Base-by-base conservation (phyloP, 768 basidiomycete species). In the Macrolepiota dolichaula region DNA sequence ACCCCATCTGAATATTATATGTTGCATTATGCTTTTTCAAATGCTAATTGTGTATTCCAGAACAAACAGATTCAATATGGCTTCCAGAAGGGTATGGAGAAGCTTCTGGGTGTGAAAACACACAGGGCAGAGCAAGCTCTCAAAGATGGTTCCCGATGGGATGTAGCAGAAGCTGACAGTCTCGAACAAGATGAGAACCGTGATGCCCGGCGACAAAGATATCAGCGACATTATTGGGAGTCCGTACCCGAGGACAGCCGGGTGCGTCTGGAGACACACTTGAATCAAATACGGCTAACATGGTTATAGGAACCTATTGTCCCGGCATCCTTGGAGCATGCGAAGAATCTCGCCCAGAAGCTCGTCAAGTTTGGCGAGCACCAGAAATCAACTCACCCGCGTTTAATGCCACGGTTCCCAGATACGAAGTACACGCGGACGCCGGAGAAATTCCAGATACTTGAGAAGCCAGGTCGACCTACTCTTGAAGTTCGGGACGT, bases 71-170 rank as follows among this genome's bases (percentile, higher is more conserved):
- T 95, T 4, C 94, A 97, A 76, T 89, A 85, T 0, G 91, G 92
- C 9, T 94, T 96, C 73, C 81, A 78, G 6, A 69, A 72, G 47
- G 92, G 89, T 17, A 97, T 97, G 94, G 94, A 97, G 67, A 74
- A 74, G 42, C 71, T 92, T 4, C 78, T 97, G 29, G 88, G 85
- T 40, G 85, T 90, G n/a, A 73, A 71, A 22, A 64, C 64, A 36
- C 69, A 67, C 56, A 61, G 51, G 40, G 65, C 68, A n/a, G 59
- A 63, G 24, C 49, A 66, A n/a, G 36, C 37, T 51, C 46, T 57
- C 32, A 40, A 36, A n/a, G 36, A 55, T 38, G 40, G 60, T 22
- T 22, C 55, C 27, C 57, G 64, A 49, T 62, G 77, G 22, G 82
- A 89, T 63, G 79, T 80, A 7, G 76, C 79, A 9, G 80, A 82